phyloP scores from a whole-genome alignment of 2,329 filamentous ascomycete species.

The Dryadomyces quercivorus region DNA sequence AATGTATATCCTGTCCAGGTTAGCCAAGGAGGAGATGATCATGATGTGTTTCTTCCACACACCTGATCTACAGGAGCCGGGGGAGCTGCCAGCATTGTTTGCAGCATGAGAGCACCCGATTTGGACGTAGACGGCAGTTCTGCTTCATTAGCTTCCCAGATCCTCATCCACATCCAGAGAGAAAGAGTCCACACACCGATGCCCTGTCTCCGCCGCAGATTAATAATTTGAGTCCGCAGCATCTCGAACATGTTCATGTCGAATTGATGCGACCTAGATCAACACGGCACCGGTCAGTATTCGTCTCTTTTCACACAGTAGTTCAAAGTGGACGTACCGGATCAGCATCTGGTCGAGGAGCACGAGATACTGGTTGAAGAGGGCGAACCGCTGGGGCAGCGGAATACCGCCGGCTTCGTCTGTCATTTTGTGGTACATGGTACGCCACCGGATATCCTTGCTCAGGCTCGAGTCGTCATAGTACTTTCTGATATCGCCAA shows the following conservation, averaged over 20 bases:
- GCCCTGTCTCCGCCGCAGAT: slow-evolving; percentile 38
- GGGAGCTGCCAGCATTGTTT: slow-evolving; percentile 17
- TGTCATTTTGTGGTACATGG: slow-evolving; percentile 44
- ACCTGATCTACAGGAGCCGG: slow-evolving; percentile 14
- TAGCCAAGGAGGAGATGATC: slow-evolving; percentile 6
- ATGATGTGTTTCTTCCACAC: background rate
- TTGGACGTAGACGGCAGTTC: slow-evolving; percentile 23
- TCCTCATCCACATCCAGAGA: background rate
- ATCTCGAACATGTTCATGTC: slow-evolving; percentile 42
- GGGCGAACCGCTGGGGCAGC: slow-evolving; percentile 38
- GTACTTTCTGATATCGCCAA: slow-evolving; percentile 39
- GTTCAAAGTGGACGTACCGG: slow-evolving; percentile 24
- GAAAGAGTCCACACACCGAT: slow-evolving; percentile 20
- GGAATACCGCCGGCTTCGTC: slow-evolving; percentile 37
- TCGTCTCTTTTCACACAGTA: background rate
- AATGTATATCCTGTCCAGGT: slow-evolving; percentile 25
- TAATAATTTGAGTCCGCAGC: slow-evolving; percentile 34
- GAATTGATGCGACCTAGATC: slow-evolving; percentile 35
- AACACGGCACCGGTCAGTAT: background rate
- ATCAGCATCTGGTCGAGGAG: slow-evolving; percentile 37
- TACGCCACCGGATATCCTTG: slow-evolving; percentile 40
- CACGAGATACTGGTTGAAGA: slow-evolving; percentile 43
- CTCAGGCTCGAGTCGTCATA: slow-evolving; percentile 37
- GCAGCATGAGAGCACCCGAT: slow-evolving; percentile 21
- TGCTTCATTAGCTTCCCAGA: no score